A percentile compares a stretch with the other conserved stretches of the same genome.
Conservation (phyloP, 192 early-diverging fungal species). For the Coemansia sp. region DNA sequence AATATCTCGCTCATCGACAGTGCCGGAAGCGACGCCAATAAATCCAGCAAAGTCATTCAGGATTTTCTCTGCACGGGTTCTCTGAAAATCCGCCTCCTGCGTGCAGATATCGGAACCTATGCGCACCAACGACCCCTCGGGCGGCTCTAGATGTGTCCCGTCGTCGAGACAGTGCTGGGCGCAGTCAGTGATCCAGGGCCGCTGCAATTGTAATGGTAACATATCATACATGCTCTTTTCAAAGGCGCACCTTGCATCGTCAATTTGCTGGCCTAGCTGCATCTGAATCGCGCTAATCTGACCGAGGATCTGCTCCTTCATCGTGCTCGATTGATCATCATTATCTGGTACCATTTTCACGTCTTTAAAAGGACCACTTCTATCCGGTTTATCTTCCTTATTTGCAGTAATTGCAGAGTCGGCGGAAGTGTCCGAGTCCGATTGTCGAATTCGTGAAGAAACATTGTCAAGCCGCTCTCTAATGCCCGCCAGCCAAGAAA, state of each 20-base stretch:
- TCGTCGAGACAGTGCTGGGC: constrained; percentile 32
- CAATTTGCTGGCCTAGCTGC: constrained; percentile 20
- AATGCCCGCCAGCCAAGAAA: constrained; percentile 20
- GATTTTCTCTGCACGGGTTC: constrained; percentile 42
- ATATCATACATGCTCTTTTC: constrained; percentile 27
- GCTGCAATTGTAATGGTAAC: constrained; percentile 42
- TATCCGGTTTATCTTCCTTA: not conserved
- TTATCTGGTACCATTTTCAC: not conserved
- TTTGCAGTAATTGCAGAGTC: not conserved
- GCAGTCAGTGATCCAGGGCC: constrained; percentile 35
- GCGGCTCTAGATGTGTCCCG: constrained; percentile 33
- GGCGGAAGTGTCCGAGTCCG: constrained; percentile 13
- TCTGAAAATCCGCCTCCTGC: constrained; percentile 31
- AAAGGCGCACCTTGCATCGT: constrained; percentile 22
- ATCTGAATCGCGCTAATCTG: constrained; percentile 27
- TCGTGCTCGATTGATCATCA: not conserved
- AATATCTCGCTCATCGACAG: constrained; percentile 67
- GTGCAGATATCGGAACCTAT: constrained; percentile 28
- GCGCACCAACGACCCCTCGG: constrained; percentile 30
- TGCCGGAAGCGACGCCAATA: constrained; percentile 63
- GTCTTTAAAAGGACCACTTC: not conserved
- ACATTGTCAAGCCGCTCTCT: constrained; percentile 22
- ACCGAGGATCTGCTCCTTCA: constrained; percentile 20
- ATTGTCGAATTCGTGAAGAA: constrained; percentile 9
- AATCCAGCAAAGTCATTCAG: constrained; percentile 71